Conservation (phyloP, 441 rosid species). For the Rhodomyrtus psidioides region DNA sequence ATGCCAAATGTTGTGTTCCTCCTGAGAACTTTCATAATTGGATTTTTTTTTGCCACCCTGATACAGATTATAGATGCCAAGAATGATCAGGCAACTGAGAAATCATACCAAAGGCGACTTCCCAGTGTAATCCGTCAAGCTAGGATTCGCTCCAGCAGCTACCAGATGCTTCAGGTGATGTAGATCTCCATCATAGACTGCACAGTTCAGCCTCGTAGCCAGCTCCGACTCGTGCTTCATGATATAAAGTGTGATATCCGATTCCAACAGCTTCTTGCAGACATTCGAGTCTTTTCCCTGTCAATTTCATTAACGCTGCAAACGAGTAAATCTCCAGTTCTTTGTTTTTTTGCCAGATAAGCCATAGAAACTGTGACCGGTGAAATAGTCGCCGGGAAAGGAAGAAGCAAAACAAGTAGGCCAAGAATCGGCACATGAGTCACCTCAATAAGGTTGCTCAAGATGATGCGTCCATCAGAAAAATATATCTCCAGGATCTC, state of each 20-base stretch:
- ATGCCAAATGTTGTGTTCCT: background rate
- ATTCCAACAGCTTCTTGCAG: constrained; percentile 60
- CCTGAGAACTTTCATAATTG: background rate
- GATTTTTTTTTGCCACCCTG: background rate
- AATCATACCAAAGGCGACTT: constrained; percentile 73
- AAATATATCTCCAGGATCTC: constrained; percentile 85
- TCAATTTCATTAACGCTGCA: background rate
- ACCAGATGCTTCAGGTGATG: background rate
- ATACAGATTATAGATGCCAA: background rate
- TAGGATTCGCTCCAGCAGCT: constrained; percentile 3
- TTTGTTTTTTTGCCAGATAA: background rate
- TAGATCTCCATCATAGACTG: constrained; percentile 14
- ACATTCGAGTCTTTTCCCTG: constrained; percentile 66
- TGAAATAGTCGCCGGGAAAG: background rate
- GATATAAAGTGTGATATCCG: constrained; percentile 4
- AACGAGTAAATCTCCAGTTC: background rate
- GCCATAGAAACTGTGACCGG: background rate
- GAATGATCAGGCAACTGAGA: background rate
- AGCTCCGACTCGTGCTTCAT: constrained; percentile 7
- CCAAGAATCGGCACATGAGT: background rate
- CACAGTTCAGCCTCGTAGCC: constrained; percentile 11
- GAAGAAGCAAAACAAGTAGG: background rate
- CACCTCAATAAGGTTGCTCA: constrained; percentile 82
- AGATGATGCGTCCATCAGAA: constrained; percentile 70
- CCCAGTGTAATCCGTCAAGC: constrained; percentile 25